Base-by-base conservation (phyloP, 495 filamentous ascomycete genomes). In the Lophiotrema nucula region DNA sequence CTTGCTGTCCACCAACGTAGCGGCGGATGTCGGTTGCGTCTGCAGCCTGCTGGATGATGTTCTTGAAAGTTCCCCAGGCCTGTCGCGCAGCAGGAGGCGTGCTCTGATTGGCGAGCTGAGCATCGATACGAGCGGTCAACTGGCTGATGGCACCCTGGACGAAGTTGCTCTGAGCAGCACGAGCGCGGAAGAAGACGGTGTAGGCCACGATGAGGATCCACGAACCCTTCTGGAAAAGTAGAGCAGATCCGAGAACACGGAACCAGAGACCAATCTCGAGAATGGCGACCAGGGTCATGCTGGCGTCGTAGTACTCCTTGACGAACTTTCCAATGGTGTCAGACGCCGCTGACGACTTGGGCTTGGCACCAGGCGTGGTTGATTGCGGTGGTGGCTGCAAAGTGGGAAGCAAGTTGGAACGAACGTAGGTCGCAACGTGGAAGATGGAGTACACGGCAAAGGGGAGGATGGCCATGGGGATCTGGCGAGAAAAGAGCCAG, bases 391-490 rank as follows among this genome's bases (percentile, higher is more conserved):
- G 56, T 37, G 70, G 63, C 64, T 71, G 47, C 84, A 89, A 48
- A 49, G 83, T 84, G 38, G 87, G 85, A 60, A 89, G 83, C 44
- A 89, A 70, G 72, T 84, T 89, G 56, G 78, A 76, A 62, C 86
- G 85, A 52, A 84, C 79, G 70, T 90, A 89, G 24, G 93, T 96
- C 24, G 90, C 85, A 56, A 97, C 89, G 76, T 98, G 93, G 85
- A 98, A 98, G 74, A 97, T 76, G 60, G 92, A 96, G 80, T 98
- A 98, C 69, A 98, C 90, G 59, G 86, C 87, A 76, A 95, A 97
- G 2, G 93, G 93, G 42, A 97, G 82, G 64, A 98, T 83, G 27
- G 95, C 93, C 59, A 96, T 80, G 13, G 88, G 82, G 62, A 95
- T 84, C 74, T 97, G 92, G 62, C 88, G 88, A 21, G 85, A 82